phyloP scores from a whole-genome alignment of 208 protist genomes.

The Phytomonas francai region DNA sequence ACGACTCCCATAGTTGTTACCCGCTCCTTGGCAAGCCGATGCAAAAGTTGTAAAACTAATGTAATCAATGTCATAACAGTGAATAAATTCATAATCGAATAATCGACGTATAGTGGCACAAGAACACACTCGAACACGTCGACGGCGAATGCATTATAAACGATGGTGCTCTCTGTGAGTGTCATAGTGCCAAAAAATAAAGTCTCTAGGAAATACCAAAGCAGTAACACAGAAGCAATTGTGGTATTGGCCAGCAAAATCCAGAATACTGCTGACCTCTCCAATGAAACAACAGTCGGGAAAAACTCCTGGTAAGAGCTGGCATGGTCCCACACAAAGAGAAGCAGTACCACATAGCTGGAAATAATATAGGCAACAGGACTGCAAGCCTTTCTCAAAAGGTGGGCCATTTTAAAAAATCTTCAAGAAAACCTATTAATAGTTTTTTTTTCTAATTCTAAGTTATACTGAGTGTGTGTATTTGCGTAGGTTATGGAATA shows the following conservation, averaged over 20 bases:
- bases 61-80: slow-evolving; percentile 28
- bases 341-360: slow-evolving; percentile 25
- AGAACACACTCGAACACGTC: slow-evolving; percentile 47
- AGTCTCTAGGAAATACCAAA: slow-evolving; percentile 29
- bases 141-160: slow-evolving; percentile 12
- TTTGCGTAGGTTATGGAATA: background rate
- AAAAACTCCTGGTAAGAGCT: slow-evolving; percentile 59
- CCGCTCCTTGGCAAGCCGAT: slow-evolving; percentile 57
- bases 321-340: slow-evolving; percentile 54
- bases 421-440: too few relatives aligned
- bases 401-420: background rate
- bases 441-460: background rate
- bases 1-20: slow-evolving; percentile 24
- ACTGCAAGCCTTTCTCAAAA: background rate
- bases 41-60: slow-evolving; percentile 36
- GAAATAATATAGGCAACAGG: slow-evolving; percentile 30
- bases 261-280: slow-evolving; percentile 53
- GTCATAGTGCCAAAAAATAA: slow-evolving; percentile 70
- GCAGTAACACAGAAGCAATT: slow-evolving; percentile 19
- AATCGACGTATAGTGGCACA: slow-evolving; percentile 32
- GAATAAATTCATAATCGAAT: slow-evolving; percentile 22
- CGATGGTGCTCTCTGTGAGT: slow-evolving; percentile 25
- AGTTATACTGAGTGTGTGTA: background rate
- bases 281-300: slow-evolving; percentile 46
- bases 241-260: slow-evolving; percentile 39